phyloP scores from a whole-genome alignment of 2,329 filamentous ascomycete species.

The Neonectria ditissima region DNA sequence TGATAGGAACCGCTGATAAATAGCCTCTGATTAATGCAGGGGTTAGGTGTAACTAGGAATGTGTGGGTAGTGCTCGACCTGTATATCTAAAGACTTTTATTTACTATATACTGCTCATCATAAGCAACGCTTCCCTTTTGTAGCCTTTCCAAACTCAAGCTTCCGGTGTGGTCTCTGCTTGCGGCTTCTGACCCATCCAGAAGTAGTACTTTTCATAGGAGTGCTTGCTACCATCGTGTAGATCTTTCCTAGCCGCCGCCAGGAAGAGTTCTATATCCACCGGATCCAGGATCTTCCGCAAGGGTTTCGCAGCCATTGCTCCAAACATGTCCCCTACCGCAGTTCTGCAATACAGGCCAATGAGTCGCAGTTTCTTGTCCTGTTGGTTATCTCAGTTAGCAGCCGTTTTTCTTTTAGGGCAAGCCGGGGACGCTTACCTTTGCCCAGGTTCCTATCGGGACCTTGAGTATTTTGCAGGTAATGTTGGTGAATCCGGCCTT shows the following conservation, averaged over 20 bases:
- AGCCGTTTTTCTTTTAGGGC: rapidly evolving
- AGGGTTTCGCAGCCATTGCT: slow-evolving; percentile 40
- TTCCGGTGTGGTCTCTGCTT: no score
- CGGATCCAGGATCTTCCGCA: slow-evolving; percentile 31
- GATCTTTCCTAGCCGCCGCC: slow-evolving; percentile 31
- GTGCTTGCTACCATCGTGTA: slow-evolving; percentile 29
- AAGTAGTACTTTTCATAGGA: slow-evolving; percentile 44
- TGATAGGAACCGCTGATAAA: no score
- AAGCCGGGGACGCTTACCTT: background rate
- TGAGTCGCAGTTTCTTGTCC: slow-evolving; percentile 38
- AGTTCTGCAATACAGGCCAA: slow-evolving; percentile 34
- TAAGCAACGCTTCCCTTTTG: no score
- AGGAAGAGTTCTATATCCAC: slow-evolving; percentile 37
- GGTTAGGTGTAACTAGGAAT: no score
- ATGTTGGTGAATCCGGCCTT: slow-evolving; percentile 37
- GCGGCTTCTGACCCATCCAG: slow-evolving; percentile 39
- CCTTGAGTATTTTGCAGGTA: slow-evolving; percentile 35
- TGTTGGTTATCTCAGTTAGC: background rate
- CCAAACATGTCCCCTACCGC: slow-evolving; percentile 41
- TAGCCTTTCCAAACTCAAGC: no score
- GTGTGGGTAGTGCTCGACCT: no score
- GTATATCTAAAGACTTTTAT: no score
- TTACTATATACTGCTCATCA: no score
- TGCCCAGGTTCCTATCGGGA: slow-evolving; percentile 40
- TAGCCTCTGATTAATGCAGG: no score